Percentiles rank a stretch among this genome's conserved stretches.
Evolutionary conservation across 2,329 filamentous ascomycete genomes (phyloP).

Genomic region (Onygenales sp.): DNA sequence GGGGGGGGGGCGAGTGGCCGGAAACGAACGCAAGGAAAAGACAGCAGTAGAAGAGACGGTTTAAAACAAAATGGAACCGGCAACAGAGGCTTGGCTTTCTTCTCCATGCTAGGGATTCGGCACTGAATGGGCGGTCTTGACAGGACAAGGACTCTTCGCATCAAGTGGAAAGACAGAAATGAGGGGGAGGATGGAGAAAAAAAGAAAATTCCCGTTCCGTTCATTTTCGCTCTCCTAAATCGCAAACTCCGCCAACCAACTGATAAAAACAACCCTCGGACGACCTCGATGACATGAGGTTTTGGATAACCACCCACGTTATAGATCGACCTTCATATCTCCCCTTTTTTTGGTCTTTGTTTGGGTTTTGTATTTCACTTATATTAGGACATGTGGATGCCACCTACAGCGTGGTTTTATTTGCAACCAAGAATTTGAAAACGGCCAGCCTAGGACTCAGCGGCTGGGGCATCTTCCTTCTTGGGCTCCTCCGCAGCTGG

Average conservation of each 20-base stretch:
- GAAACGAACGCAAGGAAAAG: not conserved
- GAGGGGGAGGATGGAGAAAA: conserved; percentile 14
- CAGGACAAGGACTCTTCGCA: not conserved
- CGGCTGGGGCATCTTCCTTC: conserved; percentile 17
- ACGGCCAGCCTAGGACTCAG: conserved; percentile 22
- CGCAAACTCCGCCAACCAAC: conserved; percentile 35
- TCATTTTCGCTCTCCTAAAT: conserved; percentile 30
- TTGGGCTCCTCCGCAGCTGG: conserved; percentile 5
- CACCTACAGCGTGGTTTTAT: conserved; percentile 17
- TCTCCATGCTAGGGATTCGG: not conserved
- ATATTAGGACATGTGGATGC: conserved; percentile 10
- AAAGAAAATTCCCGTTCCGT: conserved; percentile 33
- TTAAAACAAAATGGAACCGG: too few species aligned
- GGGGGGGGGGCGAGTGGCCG: not conserved
- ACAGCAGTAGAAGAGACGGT: not conserved
- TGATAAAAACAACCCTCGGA: conserved; percentile 21
- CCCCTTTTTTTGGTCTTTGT: not conserved
- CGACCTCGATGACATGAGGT: conserved; percentile 25
- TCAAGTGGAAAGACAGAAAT: too few species aligned
- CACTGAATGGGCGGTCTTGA: not conserved
- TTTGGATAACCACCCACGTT: conserved; percentile 27
- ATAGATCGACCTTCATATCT: conserved; percentile 23
- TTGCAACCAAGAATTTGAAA: conserved; percentile 17
- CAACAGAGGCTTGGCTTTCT: not conserved
- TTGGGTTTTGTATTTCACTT: not conserved